Base-by-base conservation (phyloP, 306 rosid genomes). In the Glycine latifolia region DNA sequence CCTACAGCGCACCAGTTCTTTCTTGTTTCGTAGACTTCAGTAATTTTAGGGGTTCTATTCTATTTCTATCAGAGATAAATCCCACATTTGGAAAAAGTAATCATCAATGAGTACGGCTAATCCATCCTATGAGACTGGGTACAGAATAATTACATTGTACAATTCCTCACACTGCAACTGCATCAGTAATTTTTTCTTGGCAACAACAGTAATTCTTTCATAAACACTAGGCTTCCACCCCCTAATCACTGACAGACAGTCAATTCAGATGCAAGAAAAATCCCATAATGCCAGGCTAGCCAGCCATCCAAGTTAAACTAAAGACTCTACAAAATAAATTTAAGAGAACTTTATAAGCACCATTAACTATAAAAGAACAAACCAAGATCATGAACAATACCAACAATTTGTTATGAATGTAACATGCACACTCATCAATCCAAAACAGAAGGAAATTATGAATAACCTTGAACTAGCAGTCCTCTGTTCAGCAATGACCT, bases 391-490 rank as follows among this genome's bases (percentile, higher is more conserved):
- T 59, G 48, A 68, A 79, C 70, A 82, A 65, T 43, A 80, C 46
- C 50, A 11, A 70, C 31, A 31, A 66, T 44, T 66, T 53, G 43
- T 67, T 50, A 17, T 17, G 8, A 65, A 73, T 52, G 41, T 43
- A 61, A 76, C 62, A 77, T 60, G 79, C 75, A 82, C 67, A 61
- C 68, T 80, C 73, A 76, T 67, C 56, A 37, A 67, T 49, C 55
- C 50, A 71, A 62, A 67, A 81, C 65, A 85, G 72, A 80, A 74
- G 77, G 72, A 81, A 80, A 61, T 61, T 31, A 83, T 80, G 75
- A 85, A 83, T 62, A 81, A 95, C 99, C 99, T 95, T 83, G 99
- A 95, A 87, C 97, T 93, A 84, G 99, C 97, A 73, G 99, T 95
- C 87, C 99, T 90, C 86, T 93, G 99, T 80, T 95, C 98, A 73